Conservation (phyloP, 306 rosid genomes). For the Mimosa bimucronata region DNA sequence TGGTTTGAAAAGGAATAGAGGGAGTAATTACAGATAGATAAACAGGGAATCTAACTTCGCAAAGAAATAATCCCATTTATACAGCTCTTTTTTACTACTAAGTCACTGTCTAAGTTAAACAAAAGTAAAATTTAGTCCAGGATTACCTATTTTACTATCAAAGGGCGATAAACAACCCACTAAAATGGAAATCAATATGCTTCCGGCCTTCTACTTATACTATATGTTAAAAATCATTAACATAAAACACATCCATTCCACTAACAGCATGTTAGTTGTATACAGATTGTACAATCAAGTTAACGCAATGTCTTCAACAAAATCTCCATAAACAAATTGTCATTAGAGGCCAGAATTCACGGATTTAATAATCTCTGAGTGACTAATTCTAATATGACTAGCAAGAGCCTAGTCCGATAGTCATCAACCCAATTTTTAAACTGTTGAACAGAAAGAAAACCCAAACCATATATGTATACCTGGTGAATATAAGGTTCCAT, state of each 20-base stretch:
- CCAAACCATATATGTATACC: slow-evolving; percentile 51
- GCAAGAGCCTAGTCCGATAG: not conserved
- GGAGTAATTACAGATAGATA: not conserved
- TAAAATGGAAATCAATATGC: not conserved
- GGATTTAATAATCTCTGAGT: not conserved
- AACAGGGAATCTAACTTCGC: not conserved
- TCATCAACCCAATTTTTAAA: not conserved
- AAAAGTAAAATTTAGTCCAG: not conserved
- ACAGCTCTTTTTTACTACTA: not conserved
- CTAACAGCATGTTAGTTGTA: not conserved
- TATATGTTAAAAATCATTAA: not conserved
- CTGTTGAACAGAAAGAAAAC: slow-evolving; percentile 18
- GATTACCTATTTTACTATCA: not conserved
- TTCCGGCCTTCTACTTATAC: not conserved
- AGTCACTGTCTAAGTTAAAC: not conserved
- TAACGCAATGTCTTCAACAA: not conserved
- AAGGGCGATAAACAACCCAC: not conserved
- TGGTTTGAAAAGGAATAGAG: not conserved
- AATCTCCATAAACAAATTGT: not conserved
- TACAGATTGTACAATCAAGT: not conserved
- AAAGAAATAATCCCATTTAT: not conserved
- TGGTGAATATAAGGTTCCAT: slow-evolving; percentile 98
- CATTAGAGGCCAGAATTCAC: not conserved
- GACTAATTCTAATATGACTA: not conserved
- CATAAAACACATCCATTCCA: not conserved